Base-by-base conservation (phyloP, 148 eudicot species). In the Camellia granthamiana region DNA sequence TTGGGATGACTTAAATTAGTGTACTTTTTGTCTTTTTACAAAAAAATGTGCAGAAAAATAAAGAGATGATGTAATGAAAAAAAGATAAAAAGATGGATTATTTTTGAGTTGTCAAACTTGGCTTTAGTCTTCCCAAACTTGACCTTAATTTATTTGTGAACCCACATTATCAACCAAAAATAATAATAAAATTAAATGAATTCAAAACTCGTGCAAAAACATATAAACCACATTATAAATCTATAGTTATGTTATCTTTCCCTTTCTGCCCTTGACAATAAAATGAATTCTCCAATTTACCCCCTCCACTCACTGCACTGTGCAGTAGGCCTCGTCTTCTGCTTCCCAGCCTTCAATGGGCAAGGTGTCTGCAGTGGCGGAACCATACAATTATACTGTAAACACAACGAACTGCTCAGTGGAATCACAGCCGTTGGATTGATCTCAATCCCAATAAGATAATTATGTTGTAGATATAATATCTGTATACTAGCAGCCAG, bases 381-480 rank as follows among this genome's bases (percentile, higher is more conserved):
- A 77, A 91, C 94, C 98, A 95, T 95, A 49, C 98, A 95, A 80
- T 95, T 95, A 73, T 95, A 95, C 89, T 90, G 91, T 81, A 95
- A 86, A 75, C 98, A 95, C 84, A 95, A 72, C 3, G 94, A 89
- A 46, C 92, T 89, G 65, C 88, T 90, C 49, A 93, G 18, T 0
- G 97, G 97, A 90, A 95, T 95, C 81, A 87, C 94, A 59, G 86
- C 98, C 90, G 88, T 90, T 54, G 92, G 97, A 85, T 90, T 89
- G 2, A 95, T 90, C 84, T 81, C 85, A 0, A 93, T 88, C 65
- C 97, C 97, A 0, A 97, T 95, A 42, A 95, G 78, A 74, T 83
- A 95, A 77, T 95, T 95, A 73, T 95, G 98, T 82, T 95, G 98
- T 19, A 95, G 76, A 77, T 95, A 95, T 11, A 95, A 79, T 15